Evolutionary conservation across 2,329 filamentous ascomycete genomes (phyloP).

Genomic region (Pyricularia grisea): DNA sequence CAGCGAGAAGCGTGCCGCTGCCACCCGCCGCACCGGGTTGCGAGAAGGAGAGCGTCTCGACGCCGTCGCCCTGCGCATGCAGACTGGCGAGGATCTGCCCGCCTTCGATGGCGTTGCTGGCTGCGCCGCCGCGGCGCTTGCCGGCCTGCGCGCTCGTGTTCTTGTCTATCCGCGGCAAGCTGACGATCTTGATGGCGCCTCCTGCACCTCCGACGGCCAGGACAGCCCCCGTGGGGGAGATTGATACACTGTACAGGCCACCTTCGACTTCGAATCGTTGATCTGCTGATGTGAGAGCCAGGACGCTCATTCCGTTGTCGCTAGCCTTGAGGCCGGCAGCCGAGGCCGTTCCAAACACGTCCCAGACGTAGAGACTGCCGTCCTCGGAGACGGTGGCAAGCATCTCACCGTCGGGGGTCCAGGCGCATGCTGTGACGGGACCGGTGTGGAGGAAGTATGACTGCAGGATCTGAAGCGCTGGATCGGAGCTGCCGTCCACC

Average conservation of each 20-base stretch:
- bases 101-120: conserved; percentile 25
- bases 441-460: conserved; percentile 86
- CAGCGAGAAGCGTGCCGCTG: conserved; percentile 36
- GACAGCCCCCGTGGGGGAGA: conserved; percentile 71
- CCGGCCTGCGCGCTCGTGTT: conserved; percentile 13
- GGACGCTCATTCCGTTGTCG: conserved; percentile 44
- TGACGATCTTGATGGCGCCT: conserved; percentile 76
- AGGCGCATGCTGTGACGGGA: conserved; percentile 79
- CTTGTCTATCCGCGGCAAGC: conserved; percentile 56
- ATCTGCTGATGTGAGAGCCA: conserved; percentile 70
- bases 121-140: conserved; percentile 12
- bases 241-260: conserved; percentile 77
- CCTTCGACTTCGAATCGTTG: conserved; percentile 89
- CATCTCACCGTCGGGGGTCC: conserved; percentile 79
- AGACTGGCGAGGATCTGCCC: conserved; percentile 70
- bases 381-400: conserved; percentile 88
- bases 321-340: conserved; percentile 33
- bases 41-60: conserved; percentile 69
- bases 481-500: conserved; percentile 52
- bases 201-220: conserved; percentile 82
- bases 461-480: conserved; percentile 71
- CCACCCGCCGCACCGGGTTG: conserved; percentile 32
- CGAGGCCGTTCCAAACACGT: conserved; percentile 74
- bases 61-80: conserved; percentile 63
- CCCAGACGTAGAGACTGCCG: conserved; percentile 82